Evolutionary conservation across 2,329 filamentous ascomycete species (phyloP).

Genomic region (Magnaporthales sp.): DNA sequence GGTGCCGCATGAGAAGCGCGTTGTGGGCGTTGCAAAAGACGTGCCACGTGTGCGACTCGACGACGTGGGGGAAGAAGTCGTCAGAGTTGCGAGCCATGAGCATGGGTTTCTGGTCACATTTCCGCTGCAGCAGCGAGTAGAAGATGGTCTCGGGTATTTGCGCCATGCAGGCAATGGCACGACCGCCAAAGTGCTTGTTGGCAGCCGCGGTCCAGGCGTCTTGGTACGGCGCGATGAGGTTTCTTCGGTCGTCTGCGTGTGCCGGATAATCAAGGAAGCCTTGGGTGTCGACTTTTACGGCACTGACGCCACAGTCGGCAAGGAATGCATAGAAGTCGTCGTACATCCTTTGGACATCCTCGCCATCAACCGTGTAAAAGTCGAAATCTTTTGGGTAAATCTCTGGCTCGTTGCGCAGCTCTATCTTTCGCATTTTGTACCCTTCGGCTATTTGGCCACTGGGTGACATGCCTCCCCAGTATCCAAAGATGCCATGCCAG

Average conservation of each 20-base stretch:
- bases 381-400: conserved; percentile 19
- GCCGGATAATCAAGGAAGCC: conserved; percentile 75
- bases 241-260: conserved; percentile 59
- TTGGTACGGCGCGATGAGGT: conserved; percentile 67
- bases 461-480: conserved; percentile 84
- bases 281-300: conserved; percentile 88
- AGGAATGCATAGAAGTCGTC: conserved; percentile 88
- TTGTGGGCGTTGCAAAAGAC: conserved; percentile 93
- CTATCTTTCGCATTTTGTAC: conserved; percentile 65
- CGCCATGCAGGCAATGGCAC: conserved; percentile 90
- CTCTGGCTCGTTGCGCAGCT: conserved; percentile 32
- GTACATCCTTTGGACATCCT: conserved; percentile 71
- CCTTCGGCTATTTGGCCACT: conserved; percentile 62
- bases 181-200: conserved; percentile 67
- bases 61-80: conserved; percentile 82
- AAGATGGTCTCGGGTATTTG: conserved; percentile 81
- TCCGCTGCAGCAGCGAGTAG: conserved; percentile 48
- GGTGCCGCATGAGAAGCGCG: conserved; percentile 67
- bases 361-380: conserved; percentile 64
- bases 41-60: conserved; percentile 84
- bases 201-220: conserved; percentile 78
- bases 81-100: conserved; percentile 78
- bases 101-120: conserved; percentile 25
- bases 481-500: conserved; percentile 83
- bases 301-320: conserved; percentile 63